These are phyloP conservation scores for Heimioporus retisporus DNA, from an alignment of 1,284 basidiomycete species.

Conservation along the genomic window DNA sequence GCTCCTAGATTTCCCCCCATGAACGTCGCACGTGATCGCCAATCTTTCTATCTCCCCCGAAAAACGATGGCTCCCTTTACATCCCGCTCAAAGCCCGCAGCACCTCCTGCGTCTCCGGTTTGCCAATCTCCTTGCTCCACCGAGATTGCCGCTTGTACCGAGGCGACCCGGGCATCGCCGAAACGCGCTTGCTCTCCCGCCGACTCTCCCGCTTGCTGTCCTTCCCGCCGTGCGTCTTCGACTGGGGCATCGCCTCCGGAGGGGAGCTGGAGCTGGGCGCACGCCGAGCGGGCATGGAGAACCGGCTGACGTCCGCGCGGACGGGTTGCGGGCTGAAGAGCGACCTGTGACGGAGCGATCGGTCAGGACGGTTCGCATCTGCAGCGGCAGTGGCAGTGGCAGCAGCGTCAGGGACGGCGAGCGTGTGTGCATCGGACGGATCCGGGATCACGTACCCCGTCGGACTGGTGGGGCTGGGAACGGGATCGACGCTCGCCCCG, in stretches of 20 bases:
- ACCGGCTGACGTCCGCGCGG: slow-evolving; percentile 18
- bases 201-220: too few relatives aligned
- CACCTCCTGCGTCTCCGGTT: slow-evolving; percentile 34
- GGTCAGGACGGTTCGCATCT: not conserved
- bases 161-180: not conserved
- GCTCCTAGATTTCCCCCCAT: too few relatives aligned
- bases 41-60: too few relatives aligned
- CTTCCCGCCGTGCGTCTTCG: not conserved
- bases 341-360: slow-evolving; percentile 14
- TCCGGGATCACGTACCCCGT: not conserved
- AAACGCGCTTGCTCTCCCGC: slow-evolving; percentile 5
- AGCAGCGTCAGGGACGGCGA: too few relatives aligned
- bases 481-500: not conserved
- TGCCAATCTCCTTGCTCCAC: slow-evolving; percentile 30
- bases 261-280: too few relatives aligned
- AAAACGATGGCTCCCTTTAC: not conserved
- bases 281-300: too few relatives aligned
- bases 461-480: not conserved
- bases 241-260: too few relatives aligned
- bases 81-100: slow-evolving; percentile 24
- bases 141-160: slow-evolving; percentile 20
- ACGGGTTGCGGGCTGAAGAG: slow-evolving; percentile 18
- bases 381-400: too few relatives aligned
- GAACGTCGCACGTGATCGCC: too few relatives aligned
- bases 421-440: not conserved